These are phyloP conservation scores for Venturia effusa DNA, from an alignment of 2,329 filamentous ascomycete genomes.

Conservation along the genomic window DNA sequence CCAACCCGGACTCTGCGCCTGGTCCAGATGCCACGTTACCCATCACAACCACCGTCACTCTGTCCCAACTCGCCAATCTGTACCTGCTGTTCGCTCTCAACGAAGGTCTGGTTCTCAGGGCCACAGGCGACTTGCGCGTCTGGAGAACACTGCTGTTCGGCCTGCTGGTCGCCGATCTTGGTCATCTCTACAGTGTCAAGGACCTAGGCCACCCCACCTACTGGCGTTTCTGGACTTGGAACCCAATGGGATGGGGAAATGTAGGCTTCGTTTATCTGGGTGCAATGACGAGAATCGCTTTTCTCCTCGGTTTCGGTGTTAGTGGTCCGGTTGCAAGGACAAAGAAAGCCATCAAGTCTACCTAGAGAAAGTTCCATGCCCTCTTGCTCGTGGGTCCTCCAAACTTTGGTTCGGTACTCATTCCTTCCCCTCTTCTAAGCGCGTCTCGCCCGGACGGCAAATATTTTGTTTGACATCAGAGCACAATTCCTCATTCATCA, in stretches of 20 bases:
- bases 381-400: no score
- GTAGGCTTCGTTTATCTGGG: conserved; percentile 60
- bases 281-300: conserved; percentile 47
- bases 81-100: conserved; percentile 69
- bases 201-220: conserved; percentile 51
- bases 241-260: conserved; percentile 57
- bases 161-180: conserved; percentile 64
- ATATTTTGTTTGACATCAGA: no score
- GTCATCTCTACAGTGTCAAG: conserved; percentile 59
- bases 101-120: conserved; percentile 64
- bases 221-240: conserved; percentile 52
- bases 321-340: background rate
- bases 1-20: conserved; percentile 44
- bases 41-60: conserved; percentile 51
- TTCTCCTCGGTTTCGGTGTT: conserved; percentile 45
- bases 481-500: no score
- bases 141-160: conserved; percentile 59
- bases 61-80: conserved; percentile 67
- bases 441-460: no score
- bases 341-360: background rate
- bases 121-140: conserved; percentile 55
- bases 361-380: background rate
- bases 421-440: no score
- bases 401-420: no score
- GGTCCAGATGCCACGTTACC: conserved; percentile 33